Evolutionary conservation across 305 asterid genomes (phyloP), one percentile per base, ranked within the genome.

Genomic region (Solanum hybrid): DNA sequence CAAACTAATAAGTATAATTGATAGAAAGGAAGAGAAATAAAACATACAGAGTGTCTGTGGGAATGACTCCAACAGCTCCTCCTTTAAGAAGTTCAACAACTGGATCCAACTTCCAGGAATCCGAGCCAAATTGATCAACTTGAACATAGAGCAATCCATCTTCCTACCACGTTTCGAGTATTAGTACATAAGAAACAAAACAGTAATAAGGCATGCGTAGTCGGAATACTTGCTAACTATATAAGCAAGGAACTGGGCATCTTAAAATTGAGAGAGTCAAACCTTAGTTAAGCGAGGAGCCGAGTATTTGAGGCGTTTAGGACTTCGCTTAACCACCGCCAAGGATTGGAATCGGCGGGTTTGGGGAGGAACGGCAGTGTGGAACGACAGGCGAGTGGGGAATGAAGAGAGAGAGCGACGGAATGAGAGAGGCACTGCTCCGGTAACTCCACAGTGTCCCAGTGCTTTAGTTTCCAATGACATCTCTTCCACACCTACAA

Each of bases 51-150:
- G 99, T 96, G 88, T 97, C 99, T 24, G 99, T 97, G 45, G 99
- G 99, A 91, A 97, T 96, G 79, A 97, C 99, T 88, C 99, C 99
- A 89, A 97, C 99, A 90, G 99, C 99, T 88, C 99, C 99, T 91
- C 93, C 89, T 86, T 95, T 95, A 91, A 97, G 90, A 64, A 95
- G 99, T 90, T 92, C 95, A 90, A 95, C 92, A 85, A 95, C 89
- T 24, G 96, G 95, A 88, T 97, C 99, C 92, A 96, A 86, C 92
- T 94, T 97, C 99, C 99, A 97, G 14, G 98, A 81, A 92, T 97
- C 98, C 86, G 93, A 91, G 78, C 98, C 99, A 84, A 87, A 90
- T 35, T 96, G 97, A 91, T 96, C 99, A 88, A 95, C 99, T 91
- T 95, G 95, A 76, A 97, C 95, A 91, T 94, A 95, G 90, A 93